Evolutionary conservation across 129 eudicot species (phyloP).

Genomic region (Rutidosis leptorrhynchoides): DNA sequence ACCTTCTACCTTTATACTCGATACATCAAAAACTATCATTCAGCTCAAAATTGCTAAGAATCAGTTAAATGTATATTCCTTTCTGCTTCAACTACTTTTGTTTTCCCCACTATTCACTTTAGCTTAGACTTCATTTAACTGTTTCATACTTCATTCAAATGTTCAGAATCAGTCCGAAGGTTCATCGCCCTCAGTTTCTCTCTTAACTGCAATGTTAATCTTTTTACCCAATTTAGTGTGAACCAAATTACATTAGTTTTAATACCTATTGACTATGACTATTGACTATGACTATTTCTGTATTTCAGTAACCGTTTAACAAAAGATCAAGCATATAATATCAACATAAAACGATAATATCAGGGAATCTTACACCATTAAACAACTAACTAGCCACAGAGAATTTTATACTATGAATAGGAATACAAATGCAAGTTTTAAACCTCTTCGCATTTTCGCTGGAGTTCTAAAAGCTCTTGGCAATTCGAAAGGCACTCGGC

Average conservation of each 20-base stretch:
- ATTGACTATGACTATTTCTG: no score
- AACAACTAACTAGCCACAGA: slow-evolving; percentile 6
- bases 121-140: not conserved
- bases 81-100: not conserved
- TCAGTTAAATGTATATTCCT: not conserved
- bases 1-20: no score
- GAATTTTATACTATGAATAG: not conserved
- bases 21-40: not conserved
- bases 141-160: no score
- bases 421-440: not conserved
- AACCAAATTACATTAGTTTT: not conserved
- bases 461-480: slow-evolving; percentile 67
- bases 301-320: not conserved
- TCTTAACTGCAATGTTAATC: not conserved
- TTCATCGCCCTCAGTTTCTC: not conserved
- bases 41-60: not conserved
- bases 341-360: not conserved
- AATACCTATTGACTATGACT: not conserved
- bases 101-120: not conserved
- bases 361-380: not conserved
- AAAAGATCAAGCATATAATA: not conserved
- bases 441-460: slow-evolving; percentile 64
- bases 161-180: not conserved
- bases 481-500: slow-evolving; percentile 66
- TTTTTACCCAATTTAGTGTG: not conserved